Conservation (phyloP, 1,284 basidiomycete species). For the Clitocybe nebularis region DNA sequence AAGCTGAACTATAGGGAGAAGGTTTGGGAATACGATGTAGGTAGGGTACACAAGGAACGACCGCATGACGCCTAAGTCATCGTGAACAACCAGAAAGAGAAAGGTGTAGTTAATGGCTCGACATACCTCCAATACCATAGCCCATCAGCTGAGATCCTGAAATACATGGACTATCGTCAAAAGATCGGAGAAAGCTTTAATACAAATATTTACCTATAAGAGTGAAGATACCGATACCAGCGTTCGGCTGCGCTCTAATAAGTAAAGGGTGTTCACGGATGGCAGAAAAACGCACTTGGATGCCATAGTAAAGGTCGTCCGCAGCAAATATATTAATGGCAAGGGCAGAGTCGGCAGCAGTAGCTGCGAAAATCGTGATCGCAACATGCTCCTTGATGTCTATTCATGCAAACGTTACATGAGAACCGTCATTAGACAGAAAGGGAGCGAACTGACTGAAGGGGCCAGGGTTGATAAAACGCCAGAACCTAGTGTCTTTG, state of each 20-base stretch:
- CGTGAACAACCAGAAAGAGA: no score
- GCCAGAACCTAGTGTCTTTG: constrained; percentile 41
- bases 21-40: constrained; percentile 38
- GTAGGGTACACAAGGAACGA: constrained; percentile 41
- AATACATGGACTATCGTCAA: constrained; percentile 11
- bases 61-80: constrained; percentile 26
- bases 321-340: constrained; percentile 50
- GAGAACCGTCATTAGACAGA: background rate
- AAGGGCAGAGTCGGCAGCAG: constrained; percentile 44
- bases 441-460: constrained; percentile 38
- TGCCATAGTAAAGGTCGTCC: constrained; percentile 46
- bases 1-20: constrained; percentile 48
- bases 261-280: no score
- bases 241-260: constrained; percentile 42
- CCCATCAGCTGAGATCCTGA: constrained; percentile 48
- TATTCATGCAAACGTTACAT: constrained; percentile 12
- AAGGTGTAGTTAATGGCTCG: no score
- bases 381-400: constrained; percentile 61
- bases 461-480: constrained; percentile 50
- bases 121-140: constrained; percentile 47
- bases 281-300: constrained; percentile 25
- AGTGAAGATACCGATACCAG: constrained; percentile 46
- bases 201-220: constrained; percentile 19
- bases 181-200: background rate
- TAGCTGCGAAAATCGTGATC: constrained; percentile 57